Conservation (phyloP, 495 filamentous ascomycete species). For the Xylaria sp. region DNA sequence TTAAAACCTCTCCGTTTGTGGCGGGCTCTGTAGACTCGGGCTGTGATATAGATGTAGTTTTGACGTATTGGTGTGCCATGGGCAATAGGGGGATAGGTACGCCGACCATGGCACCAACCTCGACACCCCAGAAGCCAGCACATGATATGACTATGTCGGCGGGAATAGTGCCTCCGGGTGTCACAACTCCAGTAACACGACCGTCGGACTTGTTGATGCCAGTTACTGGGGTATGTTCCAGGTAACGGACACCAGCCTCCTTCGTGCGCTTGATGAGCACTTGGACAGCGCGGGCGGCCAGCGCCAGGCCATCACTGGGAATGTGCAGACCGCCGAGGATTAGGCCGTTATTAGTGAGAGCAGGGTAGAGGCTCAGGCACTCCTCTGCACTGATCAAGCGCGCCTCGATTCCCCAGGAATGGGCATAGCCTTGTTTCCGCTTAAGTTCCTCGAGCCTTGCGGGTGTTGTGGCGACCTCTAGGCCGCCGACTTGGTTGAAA, state of each 20-base stretch:
- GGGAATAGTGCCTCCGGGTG: constrained; percentile 46
- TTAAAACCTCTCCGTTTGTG: constrained; percentile 42
- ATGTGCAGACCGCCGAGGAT: constrained; percentile 58
- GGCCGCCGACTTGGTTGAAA: constrained; percentile 59
- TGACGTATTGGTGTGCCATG: constrained; percentile 60
- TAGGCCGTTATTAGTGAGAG: constrained; percentile 48
- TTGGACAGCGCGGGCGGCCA: constrained; percentile 58
- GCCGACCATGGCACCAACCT: constrained; percentile 59
- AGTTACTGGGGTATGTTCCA: constrained; percentile 54
- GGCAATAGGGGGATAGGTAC: constrained; percentile 57
- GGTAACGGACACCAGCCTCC: constrained; percentile 55
- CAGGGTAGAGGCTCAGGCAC: constrained; percentile 52
- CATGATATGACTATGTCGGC: constrained; percentile 60
- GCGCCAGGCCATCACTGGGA: constrained; percentile 58
- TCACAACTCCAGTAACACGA: constrained; percentile 55
- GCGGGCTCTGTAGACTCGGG: constrained; percentile 41
- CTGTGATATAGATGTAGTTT: constrained; percentile 50
- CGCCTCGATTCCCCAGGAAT: constrained; percentile 56
- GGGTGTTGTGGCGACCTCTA: constrained; percentile 59
- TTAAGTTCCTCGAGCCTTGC: constrained; percentile 58
- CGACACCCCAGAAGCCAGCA: constrained; percentile 63
- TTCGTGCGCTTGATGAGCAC: constrained; percentile 56
- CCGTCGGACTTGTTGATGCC: constrained; percentile 46
- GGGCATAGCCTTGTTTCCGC: constrained; percentile 58
- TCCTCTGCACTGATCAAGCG: constrained; percentile 51